These are phyloP conservation scores for Phytophthora europaea DNA, from an alignment of 352 stramenopile species.

Conservation along the genomic window DNA sequence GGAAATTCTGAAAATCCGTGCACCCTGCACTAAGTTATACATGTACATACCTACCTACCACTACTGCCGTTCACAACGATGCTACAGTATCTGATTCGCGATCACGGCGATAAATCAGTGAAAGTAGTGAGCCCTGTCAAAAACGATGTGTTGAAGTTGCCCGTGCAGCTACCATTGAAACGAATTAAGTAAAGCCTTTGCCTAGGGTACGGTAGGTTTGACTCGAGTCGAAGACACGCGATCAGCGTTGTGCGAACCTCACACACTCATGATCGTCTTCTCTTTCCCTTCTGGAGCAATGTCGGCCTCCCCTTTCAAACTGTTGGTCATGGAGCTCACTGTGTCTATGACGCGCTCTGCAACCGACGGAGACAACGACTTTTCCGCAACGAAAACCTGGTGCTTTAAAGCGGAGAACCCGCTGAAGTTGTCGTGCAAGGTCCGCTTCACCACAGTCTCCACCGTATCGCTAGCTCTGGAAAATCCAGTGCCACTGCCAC, in stretches of 20 bases:
- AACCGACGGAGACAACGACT: slow-evolving; percentile 24
- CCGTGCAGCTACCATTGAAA: too few species aligned
- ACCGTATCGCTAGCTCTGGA: slow-evolving; percentile 17
- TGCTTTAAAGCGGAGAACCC: slow-evolving; percentile 32
- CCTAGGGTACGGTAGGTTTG: too few species aligned
- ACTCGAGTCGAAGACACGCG: too few species aligned
- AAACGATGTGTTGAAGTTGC: too few species aligned
- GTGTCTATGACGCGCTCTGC: slow-evolving; percentile 19
- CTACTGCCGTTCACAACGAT: too few species aligned
- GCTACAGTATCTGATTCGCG: too few species aligned
- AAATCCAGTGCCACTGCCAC: background rate
- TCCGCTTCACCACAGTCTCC: slow-evolving; percentile 26
- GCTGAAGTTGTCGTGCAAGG: slow-evolving; percentile 28
- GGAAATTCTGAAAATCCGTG: background rate
- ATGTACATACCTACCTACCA: background rate
- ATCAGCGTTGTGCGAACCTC: background rate
- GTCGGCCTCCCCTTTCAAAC: slow-evolving; percentile 15
- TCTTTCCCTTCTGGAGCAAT: slow-evolving; percentile 3
- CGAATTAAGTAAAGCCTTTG: too few species aligned
- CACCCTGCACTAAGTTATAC: background rate
- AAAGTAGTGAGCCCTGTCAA: too few species aligned
- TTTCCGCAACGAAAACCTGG: slow-evolving; percentile 23
- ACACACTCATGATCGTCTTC: slow-evolving; percentile 23
- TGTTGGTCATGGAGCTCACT: slow-evolving; percentile 21
- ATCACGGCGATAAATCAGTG: too few species aligned